Evolutionary conservation across 495 filamentous ascomycete species (phyloP).

Genomic region (Collariella sp.): DNA sequence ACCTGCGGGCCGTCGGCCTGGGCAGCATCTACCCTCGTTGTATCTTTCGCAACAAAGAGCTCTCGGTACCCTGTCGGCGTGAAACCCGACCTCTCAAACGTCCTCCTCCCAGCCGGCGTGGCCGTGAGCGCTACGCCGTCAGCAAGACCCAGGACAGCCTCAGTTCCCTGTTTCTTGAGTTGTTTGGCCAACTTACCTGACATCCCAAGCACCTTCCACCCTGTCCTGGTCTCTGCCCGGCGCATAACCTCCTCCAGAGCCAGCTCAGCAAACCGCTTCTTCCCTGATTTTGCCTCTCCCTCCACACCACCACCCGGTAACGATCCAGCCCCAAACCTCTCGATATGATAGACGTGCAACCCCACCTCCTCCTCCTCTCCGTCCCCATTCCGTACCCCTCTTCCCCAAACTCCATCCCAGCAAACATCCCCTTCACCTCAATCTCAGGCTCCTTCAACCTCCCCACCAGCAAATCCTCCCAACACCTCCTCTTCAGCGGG

Average conservation of each 20-base stretch:
- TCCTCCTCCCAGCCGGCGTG: conserved; percentile 19
- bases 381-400: conserved; percentile 2
- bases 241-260: conserved; percentile 18
- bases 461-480: conserved; percentile 52
- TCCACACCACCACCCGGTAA: background rate
- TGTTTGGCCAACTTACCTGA: conserved; percentile 17
- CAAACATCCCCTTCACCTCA: conserved; percentile 55
- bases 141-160: background rate
- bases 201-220: conserved; percentile 23
- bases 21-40: too few species aligned
- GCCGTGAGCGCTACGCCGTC: conserved; percentile 23
- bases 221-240: conserved; percentile 1
- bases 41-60: conserved; percentile 11
- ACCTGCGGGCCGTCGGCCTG: background rate
- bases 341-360: conserved; percentile 31
- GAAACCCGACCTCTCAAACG: conserved; percentile 24
- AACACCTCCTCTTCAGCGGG: conserved; percentile 14
- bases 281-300: background rate
- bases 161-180: background rate
- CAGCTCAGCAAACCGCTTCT: conserved; percentile 17
- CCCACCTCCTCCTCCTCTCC: conserved; percentile 19
- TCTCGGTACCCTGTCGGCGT: conserved; percentile 25
- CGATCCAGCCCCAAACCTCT: conserved; percentile 13
- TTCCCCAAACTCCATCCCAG: conserved; percentile 1
- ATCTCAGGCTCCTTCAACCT: conserved; percentile 62